These are phyloP conservation scores for Ganoderma multipileum DNA, from an alignment of 1,284 basidiomycete species.

Conservation along the genomic window DNA sequence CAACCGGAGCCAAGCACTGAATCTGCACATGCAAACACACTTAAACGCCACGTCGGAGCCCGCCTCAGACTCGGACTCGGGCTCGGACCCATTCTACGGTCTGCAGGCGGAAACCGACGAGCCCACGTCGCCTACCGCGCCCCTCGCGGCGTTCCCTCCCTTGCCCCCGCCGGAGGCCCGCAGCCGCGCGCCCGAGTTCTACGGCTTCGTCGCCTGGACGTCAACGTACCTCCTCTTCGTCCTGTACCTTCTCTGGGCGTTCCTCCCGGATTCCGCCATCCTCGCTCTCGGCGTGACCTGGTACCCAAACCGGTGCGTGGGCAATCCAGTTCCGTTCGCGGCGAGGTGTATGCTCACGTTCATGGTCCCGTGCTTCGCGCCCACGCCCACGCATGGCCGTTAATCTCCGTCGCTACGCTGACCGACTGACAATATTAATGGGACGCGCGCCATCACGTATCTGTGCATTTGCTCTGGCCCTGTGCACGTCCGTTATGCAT, in stretches of 20 bases:
- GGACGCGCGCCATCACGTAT: conserved; percentile 5
- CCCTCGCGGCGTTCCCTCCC: conserved; percentile 59
- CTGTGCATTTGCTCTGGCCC: background rate
- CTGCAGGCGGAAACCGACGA: conserved; percentile 23
- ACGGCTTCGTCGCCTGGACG: conserved; percentile 87
- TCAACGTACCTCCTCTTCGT: conserved; percentile 77
- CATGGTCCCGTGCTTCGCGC: background rate
- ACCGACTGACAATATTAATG: background rate
- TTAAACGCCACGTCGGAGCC: background rate
- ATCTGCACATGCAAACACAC: background rate
- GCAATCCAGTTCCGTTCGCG: conserved; percentile 10
- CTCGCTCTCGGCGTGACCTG: conserved; percentile 73
- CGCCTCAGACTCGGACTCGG: conserved; percentile 10
- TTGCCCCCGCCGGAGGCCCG: conserved; percentile 49
- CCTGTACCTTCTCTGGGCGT: conserved; percentile 74
- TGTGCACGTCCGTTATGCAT: background rate
- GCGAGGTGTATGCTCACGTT: conserved; percentile 7
- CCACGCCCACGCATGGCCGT: conserved; percentile 19
- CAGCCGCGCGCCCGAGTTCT: conserved; percentile 81
- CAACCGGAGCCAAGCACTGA: background rate
- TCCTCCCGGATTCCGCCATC: conserved; percentile 61
- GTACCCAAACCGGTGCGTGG: conserved; percentile 84
- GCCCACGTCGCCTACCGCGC: conserved; percentile 59
- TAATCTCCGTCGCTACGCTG: conserved; percentile 28
- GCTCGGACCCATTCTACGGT: background rate